Evolutionary conservation across 495 filamentous ascomycete species (phyloP).

Genomic region (Annulohypoxylon moriforme): DNA sequence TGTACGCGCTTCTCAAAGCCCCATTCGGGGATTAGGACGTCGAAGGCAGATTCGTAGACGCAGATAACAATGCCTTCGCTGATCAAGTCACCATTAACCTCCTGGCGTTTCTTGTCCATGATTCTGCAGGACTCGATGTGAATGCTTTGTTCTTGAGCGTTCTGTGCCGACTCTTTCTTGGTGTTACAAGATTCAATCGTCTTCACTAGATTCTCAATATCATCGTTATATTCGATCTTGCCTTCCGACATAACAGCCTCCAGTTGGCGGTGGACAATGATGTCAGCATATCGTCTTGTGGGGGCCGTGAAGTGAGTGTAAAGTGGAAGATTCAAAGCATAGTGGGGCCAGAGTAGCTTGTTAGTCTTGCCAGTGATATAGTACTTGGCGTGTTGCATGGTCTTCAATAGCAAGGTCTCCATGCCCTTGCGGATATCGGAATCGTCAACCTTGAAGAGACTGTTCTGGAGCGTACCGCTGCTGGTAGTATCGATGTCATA

Average conservation of each 20-base stretch:
- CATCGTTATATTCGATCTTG: constrained; percentile 85
- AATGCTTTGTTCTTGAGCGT: constrained; percentile 97
- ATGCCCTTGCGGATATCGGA: constrained; percentile 92
- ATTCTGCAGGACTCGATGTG: constrained; percentile 96
- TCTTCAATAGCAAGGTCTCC: constrained; percentile 93
- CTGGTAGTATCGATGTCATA: constrained; percentile 88
- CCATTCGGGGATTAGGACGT: constrained; percentile 97
- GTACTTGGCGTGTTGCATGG: constrained; percentile 97
- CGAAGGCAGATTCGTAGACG: constrained; percentile 98
- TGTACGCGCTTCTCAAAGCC: constrained; percentile 99
- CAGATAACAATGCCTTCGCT: constrained; percentile 96
- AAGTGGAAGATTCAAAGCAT: constrained; percentile 88
- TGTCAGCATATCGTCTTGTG: constrained; percentile 92
- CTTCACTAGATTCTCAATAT: constrained; percentile 87
- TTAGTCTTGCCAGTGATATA: constrained; percentile 79
- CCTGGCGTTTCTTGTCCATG: constrained; percentile 88
- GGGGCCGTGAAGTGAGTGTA: constrained; percentile 99
- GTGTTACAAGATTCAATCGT: constrained; percentile 96
- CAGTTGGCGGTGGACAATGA: constrained; percentile 95
- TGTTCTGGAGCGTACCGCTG: constrained; percentile 91
- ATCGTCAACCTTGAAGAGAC: constrained; percentile 91
- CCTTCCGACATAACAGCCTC: constrained; percentile 87
- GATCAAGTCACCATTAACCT: constrained; percentile 90
- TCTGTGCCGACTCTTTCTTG: constrained; percentile 98
- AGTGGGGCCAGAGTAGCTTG: constrained; percentile 83